Evolutionary conservation across 2,329 filamentous ascomycete species (phyloP), one percentile per base, ranked within the genome.

Genomic region (Neodidymelliopsis sp.): DNA sequence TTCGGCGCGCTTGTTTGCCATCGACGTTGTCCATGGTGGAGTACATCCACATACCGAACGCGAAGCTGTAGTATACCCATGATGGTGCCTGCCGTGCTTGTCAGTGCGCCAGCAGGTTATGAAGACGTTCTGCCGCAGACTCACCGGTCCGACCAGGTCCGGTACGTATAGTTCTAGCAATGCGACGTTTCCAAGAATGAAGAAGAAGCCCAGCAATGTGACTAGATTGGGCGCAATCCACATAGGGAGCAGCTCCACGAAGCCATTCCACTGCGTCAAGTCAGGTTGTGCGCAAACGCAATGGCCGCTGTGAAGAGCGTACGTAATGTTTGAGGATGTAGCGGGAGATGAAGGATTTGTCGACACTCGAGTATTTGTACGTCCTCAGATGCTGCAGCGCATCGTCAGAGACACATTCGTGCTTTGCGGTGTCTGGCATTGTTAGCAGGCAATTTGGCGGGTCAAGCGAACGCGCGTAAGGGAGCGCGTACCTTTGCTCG

Each of bases 1-100:
- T 99, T 66, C 94, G 84, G 57, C 94, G 84, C 49, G 94, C 94
- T 78, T 99, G 94, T 77, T 99, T 99, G 62, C 94, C 94, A 74
- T 99, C 94, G 57, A 97, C 88, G 73, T 99, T 99, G 79, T 99
- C 94, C 88, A 99, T 92, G 11, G 94, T 99, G 63, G 94, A 95
- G 76, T 97, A 87, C 90, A 96, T 94, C 88, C 96, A 99, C 50
- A 99, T 82, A 29, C 94, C 94, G 59, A 96, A 84, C 1, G 92
- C 93, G 73, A 97, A 97, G 76, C 91, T 96, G 71, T 90, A 95
- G 78, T 96, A 97, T 15, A 97, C 75, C 93, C 94, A 97, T 65
- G 87, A 82, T 7, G 92, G 91, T 15, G 87, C 90, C 87, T 94
- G 68, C 39, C 18, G 37, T 8, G 7, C 9, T 16, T 15, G 40